Conservation (phyloP, 2,329 filamentous ascomycete species). For the Ceratocystis eucalypticola region DNA sequence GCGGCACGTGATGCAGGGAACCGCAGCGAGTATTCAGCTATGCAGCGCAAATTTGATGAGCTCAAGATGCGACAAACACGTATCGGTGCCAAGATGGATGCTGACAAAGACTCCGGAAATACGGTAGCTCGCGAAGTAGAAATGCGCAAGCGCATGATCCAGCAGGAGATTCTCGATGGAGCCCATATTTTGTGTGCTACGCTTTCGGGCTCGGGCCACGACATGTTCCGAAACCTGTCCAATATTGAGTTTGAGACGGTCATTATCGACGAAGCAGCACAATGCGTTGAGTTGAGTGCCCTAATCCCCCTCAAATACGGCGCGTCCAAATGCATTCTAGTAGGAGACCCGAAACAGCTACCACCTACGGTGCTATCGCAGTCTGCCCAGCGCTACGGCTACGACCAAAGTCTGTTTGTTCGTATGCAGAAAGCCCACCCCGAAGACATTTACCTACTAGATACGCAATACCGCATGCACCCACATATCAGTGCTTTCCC, state of each 20-base stretch:
- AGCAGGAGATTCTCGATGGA: conserved; percentile 80
- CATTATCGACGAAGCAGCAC: conserved; percentile 93
- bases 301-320: conserved; percentile 96
- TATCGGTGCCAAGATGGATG: conserved; percentile 74
- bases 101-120: conserved; percentile 72
- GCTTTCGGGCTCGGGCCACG: conserved; percentile 86
- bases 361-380: conserved; percentile 92
- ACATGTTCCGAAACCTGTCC: conserved; percentile 88
- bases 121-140: conserved; percentile 72
- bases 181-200: conserved; percentile 92
- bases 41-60: conserved; percentile 65
- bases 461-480: conserved; percentile 98
- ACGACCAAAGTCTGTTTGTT: conserved; percentile 96
- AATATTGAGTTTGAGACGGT: conserved; percentile 97
- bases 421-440: conserved; percentile 93
- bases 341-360: conserved; percentile 93
- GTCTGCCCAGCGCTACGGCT: conserved; percentile 81
- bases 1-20: conserved; percentile 46
- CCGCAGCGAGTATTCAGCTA: conserved; percentile 33
- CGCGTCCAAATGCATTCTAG: conserved; percentile 89
- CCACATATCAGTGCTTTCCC: conserved; percentile 90
- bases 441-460: conserved; percentile 79
- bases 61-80: conserved; percentile 59
- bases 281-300: conserved; percentile 94
- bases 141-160: conserved; percentile 66